These are phyloP conservation scores for Aspergillus texensis DNA, from an alignment of 2,329 filamentous ascomycete genomes.

Conservation along the genomic window DNA sequence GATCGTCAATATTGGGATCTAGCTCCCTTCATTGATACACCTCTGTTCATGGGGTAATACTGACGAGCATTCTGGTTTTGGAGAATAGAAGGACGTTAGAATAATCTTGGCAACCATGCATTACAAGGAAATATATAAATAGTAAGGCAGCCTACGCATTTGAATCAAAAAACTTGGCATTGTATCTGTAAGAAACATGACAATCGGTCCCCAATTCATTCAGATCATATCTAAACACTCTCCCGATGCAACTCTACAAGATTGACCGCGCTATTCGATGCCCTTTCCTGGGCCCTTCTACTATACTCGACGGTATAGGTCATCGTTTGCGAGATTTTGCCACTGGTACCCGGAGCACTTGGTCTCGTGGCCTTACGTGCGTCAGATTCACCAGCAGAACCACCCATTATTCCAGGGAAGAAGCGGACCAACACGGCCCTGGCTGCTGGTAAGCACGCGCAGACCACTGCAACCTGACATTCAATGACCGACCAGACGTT, in stretches of 20 bases:
- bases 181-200: neutral
- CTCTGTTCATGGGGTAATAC: no score
- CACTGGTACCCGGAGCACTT: slow-evolving; percentile 9
- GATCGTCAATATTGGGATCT: no score
- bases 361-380: slow-evolving; percentile 7
- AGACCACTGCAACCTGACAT: slow-evolving; percentile 29
- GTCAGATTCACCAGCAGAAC: slow-evolving; percentile 15
- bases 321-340: slow-evolving; percentile 28
- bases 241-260: slow-evolving; percentile 13
- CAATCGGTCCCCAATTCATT: neutral
- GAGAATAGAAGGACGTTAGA: no score
- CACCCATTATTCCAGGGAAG: slow-evolving; percentile 21
- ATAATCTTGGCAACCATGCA: no score
- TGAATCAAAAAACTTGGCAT: no score
- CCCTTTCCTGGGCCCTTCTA: slow-evolving; percentile 10
- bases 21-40: no score
- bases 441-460: slow-evolving; percentile 29
- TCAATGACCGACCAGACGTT: slow-evolving; percentile 34
- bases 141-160: no score
- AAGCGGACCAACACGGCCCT: slow-evolving; percentile 25
- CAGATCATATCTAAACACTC: neutral
- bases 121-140: no score
- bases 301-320: slow-evolving; percentile 28
- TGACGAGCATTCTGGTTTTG: no score
- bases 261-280: slow-evolving; percentile 19